phyloP scores from a whole-genome alignment of 768 basidiomycete species.

The Leccinum disarticulatum region DNA sequence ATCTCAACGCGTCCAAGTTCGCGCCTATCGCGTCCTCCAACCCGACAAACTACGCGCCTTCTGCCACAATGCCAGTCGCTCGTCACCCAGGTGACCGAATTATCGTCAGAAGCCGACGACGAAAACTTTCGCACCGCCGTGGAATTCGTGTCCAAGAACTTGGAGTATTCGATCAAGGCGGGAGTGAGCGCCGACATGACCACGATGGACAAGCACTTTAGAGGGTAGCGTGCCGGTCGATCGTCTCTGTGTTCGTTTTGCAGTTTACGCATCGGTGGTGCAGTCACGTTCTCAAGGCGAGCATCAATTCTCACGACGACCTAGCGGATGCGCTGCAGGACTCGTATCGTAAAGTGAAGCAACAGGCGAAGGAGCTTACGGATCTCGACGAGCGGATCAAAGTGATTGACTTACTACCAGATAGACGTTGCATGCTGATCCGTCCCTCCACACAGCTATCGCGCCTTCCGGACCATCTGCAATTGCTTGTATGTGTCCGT shows the following conservation, averaged over 20 bases:
- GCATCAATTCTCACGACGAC: slow-evolving; percentile 60
- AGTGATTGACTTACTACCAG: slow-evolving; percentile 33
- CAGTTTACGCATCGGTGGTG: slow-evolving; percentile 14
- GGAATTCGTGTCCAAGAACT: slow-evolving; percentile 56
- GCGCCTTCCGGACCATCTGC: slow-evolving; percentile 68
- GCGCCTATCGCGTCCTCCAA: slow-evolving; percentile 51
- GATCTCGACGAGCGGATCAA: slow-evolving; percentile 71
- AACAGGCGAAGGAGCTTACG: slow-evolving; percentile 44
- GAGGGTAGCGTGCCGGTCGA: slow-evolving; percentile 44
- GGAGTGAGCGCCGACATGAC: slow-evolving; percentile 56
- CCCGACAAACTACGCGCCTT: slow-evolving; percentile 50
- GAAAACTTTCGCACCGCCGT: slow-evolving; percentile 48
- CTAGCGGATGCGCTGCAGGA: slow-evolving; percentile 60
- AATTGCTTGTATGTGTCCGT: slow-evolving; percentile 56
- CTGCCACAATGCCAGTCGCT: slow-evolving; percentile 55
- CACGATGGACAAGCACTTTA: slow-evolving; percentile 49
- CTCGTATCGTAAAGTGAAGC: slow-evolving; percentile 52
- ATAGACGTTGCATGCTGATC: slow-evolving; percentile 5
- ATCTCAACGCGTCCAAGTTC: slow-evolving; percentile 40
- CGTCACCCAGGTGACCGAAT: slow-evolving; percentile 52
- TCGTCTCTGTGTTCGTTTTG: slow-evolving; percentile 2
- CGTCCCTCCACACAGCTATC: slow-evolving; percentile 40
- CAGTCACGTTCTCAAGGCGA: slow-evolving; percentile 67
- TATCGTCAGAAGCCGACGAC: slow-evolving; percentile 43
- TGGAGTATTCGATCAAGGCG: slow-evolving; percentile 60